Evolutionary conservation across 805 yeast species (phyloP), one percentile per base, ranked within the genome.

Genomic region (Kodamaea lidongshanica): DNA sequence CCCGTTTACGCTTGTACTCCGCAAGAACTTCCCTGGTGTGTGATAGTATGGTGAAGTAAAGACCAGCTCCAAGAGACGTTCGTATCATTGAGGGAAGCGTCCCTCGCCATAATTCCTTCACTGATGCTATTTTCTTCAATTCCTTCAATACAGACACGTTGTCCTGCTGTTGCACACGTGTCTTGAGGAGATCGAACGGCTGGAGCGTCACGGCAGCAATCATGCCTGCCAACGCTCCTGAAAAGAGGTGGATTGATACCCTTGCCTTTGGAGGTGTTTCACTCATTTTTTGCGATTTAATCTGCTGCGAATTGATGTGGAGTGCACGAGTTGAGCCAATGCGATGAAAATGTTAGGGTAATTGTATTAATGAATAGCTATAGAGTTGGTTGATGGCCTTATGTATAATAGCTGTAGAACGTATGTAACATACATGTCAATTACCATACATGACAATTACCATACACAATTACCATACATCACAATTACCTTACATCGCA

Each of bases 81-180:
- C 98, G 67, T 15, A 89, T 45, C 0, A 94, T 87, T 12, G 95
- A 84, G 0, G 98, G 96, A 21, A 87, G 46, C 0, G 95, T 89
- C 0, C 98, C 98, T 33, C 95, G 69, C 98, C 98, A 92, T 22
- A 88, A 62, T 30, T 78, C 75, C 27, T 50, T 52, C 15, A 66
- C 33, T 12, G 61, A 53, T 25, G 60, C 49, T 23, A 65, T 46
- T 33, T 62, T 67, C 40, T 56, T 54, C 7, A 80, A 41, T 27
- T 70, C 69, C 32, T 53, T 58, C 9, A 66, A 15, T 27, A 65
- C 42, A 12, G 46, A 37, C 9, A 34, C 30, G 28, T 45, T 50
- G 27, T 64, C 67, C 44, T 64, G 68, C 42, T 64, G 56, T 58
- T 86, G 97, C 6, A 86, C 65, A 39, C 97, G 58, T 0, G 97